A percentile compares a stretch with the other conserved stretches of the same genome.
These are phyloP conservation scores for Zygosaccharomyces pseudobailii DNA, from an alignment of 1,139 yeast species.

Conservation along the genomic window DNA sequence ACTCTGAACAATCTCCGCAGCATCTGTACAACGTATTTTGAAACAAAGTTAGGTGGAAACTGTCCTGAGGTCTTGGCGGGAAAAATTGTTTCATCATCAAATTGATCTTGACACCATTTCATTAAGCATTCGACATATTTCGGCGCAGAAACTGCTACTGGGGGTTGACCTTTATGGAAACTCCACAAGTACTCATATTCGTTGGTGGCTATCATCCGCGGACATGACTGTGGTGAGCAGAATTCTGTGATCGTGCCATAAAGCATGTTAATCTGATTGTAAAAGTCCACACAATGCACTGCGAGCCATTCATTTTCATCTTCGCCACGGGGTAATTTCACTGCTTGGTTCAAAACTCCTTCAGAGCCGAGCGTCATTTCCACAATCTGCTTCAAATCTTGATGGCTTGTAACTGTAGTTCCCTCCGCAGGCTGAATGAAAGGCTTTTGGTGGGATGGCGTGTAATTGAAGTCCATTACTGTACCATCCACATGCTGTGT, in stretches of 20 bases:
- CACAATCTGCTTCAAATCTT: slow-evolving; percentile 74
- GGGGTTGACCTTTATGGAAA: slow-evolving; percentile 49
- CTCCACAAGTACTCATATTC: slow-evolving; percentile 93
- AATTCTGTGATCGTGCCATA: slow-evolving; percentile 95
- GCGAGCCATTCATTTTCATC: slow-evolving; percentile 95
- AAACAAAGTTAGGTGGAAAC: slow-evolving; percentile 65
- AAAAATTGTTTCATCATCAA: slow-evolving; percentile 84
- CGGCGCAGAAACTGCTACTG: slow-evolving; percentile 84
- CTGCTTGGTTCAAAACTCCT: slow-evolving; percentile 86
- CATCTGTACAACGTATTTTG: slow-evolving; percentile 72
- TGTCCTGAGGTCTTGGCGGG: slow-evolving; percentile 90
- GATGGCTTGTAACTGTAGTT: slow-evolving; percentile 51
- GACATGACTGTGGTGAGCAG: slow-evolving; percentile 89
- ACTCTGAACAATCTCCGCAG: slow-evolving; percentile 87
- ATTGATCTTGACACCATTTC: slow-evolving; percentile 88
- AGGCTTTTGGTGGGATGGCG: slow-evolving; percentile 36
- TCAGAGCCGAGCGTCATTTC: slow-evolving; percentile 95
- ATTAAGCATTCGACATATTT: slow-evolving; percentile 88
- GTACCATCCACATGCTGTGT: slow-evolving; percentile 12
- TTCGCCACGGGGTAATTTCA: slow-evolving; percentile 88
- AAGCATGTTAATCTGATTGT: slow-evolving; percentile 92
- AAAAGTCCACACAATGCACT: slow-evolving; percentile 84
- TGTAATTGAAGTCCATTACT: slow-evolving; percentile 35
- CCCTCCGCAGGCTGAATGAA: slow-evolving; percentile 30
- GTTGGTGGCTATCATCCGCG: slow-evolving; percentile 94